Evolutionary conservation across 129 eudicot species (phyloP).

Genomic region (Lactuca sativa): DNA sequence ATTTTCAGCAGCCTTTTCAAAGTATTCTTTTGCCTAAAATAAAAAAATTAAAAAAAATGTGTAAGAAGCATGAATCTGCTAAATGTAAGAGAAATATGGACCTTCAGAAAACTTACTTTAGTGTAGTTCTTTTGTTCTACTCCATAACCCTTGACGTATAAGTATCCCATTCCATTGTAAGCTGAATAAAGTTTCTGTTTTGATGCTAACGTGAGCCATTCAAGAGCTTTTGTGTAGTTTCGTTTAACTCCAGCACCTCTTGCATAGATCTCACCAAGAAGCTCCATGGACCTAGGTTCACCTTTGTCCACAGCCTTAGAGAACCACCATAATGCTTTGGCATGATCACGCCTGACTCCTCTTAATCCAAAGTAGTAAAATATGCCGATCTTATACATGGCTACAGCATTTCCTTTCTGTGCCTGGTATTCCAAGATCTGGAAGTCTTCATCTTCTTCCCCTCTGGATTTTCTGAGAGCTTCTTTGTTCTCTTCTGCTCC

Average conservation of each 20-base stretch:
- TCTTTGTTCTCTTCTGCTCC: slow-evolving; percentile 97
- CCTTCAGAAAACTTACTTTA: slow-evolving; percentile 56
- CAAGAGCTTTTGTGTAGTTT: slow-evolving; percentile 85
- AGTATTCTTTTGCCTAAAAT: slow-evolving; percentile 89
- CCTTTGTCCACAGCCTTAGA: slow-evolving; percentile 92
- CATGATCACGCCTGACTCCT: slow-evolving; percentile 90
- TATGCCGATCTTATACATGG: slow-evolving; percentile 92
- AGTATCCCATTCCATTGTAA: slow-evolving; percentile 96
- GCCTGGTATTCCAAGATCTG: slow-evolving; percentile 97
- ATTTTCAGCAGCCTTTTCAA: slow-evolving; percentile 91
- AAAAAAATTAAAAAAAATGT: neutral
- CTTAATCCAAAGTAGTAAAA: slow-evolving; percentile 91
- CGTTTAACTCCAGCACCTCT: slow-evolving; percentile 92
- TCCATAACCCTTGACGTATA: slow-evolving; percentile 94
- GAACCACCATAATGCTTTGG: slow-evolving; percentile 90
- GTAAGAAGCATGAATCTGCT: neutral
- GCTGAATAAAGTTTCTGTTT: slow-evolving; percentile 89
- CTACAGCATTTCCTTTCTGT: slow-evolving; percentile 88
- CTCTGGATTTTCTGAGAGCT: slow-evolving; percentile 86
- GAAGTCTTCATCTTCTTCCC: slow-evolving; percentile 97
- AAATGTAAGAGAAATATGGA: neutral
- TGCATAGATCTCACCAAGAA: slow-evolving; percentile 95
- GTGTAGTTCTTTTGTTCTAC: slow-evolving; percentile 91
- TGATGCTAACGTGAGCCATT: slow-evolving; percentile 90
- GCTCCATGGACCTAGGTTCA: slow-evolving; percentile 93